Conservation (phyloP, 345 rosid species). For the Bruguiera parviflora region DNA sequence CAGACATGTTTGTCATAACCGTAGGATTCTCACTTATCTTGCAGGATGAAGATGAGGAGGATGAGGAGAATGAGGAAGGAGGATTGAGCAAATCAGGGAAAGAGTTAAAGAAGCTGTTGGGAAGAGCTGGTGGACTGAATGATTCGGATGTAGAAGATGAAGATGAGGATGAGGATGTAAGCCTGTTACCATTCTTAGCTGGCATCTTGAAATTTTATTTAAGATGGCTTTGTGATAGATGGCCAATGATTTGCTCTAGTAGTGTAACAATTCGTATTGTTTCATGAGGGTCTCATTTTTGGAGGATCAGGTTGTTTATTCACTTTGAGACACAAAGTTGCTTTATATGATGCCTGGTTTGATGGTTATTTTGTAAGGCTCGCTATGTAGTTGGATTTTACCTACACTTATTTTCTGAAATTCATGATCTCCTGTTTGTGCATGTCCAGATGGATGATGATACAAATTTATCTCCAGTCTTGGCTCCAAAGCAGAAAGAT, state of each 20-base stretch:
- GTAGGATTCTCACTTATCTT: not conserved
- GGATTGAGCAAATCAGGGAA: conserved; percentile 92
- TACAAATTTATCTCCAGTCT: conserved; percentile 40
- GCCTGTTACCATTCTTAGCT: conserved; percentile 15
- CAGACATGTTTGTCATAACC: not conserved
- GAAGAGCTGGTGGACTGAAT: conserved; percentile 58
- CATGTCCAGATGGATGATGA: conserved; percentile 69
- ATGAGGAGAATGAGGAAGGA: conserved; percentile 81
- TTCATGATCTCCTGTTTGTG: conserved; percentile 1
- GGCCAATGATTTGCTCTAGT: not conserved
- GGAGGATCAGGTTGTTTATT: too few relatives aligned
- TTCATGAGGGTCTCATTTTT: not conserved
- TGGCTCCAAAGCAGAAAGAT: conserved; percentile 67
- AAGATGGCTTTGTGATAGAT: not conserved
- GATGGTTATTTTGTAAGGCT: not conserved
- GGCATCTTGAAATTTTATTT: not conserved
- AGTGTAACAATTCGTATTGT: not conserved
- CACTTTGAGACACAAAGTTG: not conserved
- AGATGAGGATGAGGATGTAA: conserved; percentile 62
- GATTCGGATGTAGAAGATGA: conserved; percentile 88
- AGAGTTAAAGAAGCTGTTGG: conserved; percentile 89
- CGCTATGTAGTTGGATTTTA: not conserved
- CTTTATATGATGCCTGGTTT: conserved; percentile 1
- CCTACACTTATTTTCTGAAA: not conserved
- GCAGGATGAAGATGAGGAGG: conserved; percentile 90